Conservation (phyloP, 352 stramenopile species). For the Pythium guiyangense region DNA sequence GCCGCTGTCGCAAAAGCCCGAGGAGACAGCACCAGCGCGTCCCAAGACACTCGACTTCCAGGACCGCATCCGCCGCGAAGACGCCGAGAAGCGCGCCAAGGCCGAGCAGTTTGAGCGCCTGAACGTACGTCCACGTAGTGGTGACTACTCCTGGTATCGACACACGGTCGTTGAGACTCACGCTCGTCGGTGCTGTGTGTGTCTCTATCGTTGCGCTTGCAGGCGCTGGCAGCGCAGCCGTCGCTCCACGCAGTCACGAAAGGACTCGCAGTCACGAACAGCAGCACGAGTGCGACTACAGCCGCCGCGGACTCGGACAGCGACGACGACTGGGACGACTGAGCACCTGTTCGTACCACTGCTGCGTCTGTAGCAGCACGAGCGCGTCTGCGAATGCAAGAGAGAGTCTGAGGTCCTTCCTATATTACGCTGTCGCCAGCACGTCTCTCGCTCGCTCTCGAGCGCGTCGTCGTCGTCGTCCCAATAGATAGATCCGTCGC, state of each 20-base stretch:
- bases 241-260: constrained; percentile 59
- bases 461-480: too few species aligned
- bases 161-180: too few species aligned
- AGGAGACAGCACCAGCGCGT: constrained; percentile 23
- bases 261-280: constrained; percentile 8
- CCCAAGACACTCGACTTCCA: constrained; percentile 75
- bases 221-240: constrained; percentile 63
- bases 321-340: constrained; percentile 85
- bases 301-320: constrained; percentile 37
- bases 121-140: constrained; percentile 30
- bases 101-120: constrained; percentile 65
- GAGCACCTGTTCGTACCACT: constrained; percentile 7
- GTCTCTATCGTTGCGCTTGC: constrained; percentile 1
- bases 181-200: constrained; percentile 1
- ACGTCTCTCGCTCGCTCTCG: too few species aligned
- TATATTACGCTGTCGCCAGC: too few species aligned
- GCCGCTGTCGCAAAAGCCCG: constrained; percentile 53
- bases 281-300: constrained; percentile 4
- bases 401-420: too few species aligned
- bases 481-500: neutral
- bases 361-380: too few species aligned
- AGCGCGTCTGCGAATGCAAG: constrained; percentile 9
- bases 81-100: constrained; percentile 58
- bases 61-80: constrained; percentile 45
- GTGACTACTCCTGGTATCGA: neutral